Conservation (phyloP, 2,329 filamentous ascomycete genomes). For the Cadophora malorum region DNA sequence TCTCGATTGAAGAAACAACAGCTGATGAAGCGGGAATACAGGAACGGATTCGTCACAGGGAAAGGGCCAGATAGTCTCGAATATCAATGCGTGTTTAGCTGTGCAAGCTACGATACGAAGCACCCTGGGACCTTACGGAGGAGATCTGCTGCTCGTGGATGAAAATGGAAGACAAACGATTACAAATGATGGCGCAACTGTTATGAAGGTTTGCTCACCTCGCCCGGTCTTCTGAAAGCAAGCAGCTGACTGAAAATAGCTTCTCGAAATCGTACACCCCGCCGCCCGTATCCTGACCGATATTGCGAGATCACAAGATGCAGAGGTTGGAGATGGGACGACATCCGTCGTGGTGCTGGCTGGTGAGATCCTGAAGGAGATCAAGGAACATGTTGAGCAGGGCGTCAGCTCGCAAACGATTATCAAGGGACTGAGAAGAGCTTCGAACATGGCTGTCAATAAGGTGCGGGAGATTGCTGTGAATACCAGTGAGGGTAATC, state of each 20-base stretch:
- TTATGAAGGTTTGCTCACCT: slow-evolving; percentile 80
- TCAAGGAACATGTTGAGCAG: slow-evolving; percentile 95
- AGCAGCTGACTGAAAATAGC: slow-evolving; percentile 55
- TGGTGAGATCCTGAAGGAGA: slow-evolving; percentile 96
- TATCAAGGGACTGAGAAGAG: slow-evolving; percentile 91
- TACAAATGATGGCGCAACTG: slow-evolving; percentile 97
- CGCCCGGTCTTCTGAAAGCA: slow-evolving; percentile 6
- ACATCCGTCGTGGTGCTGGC: slow-evolving; percentile 97
- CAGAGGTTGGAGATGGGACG: slow-evolving; percentile 97
- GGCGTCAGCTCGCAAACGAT: slow-evolving; percentile 97
- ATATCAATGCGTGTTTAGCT: slow-evolving; percentile 97
- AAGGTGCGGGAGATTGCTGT: slow-evolving; percentile 98
- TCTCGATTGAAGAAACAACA: not conserved
- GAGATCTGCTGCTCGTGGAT: slow-evolving; percentile 94
- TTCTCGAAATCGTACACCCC: slow-evolving; percentile 97
- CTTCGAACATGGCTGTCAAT: slow-evolving; percentile 90
- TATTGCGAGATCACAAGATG: slow-evolving; percentile 98
- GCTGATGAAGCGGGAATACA: slow-evolving; percentile 49
- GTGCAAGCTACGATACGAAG: slow-evolving; percentile 96
- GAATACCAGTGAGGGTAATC: slow-evolving; percentile 80
- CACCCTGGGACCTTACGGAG: slow-evolving; percentile 94
- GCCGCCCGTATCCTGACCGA: slow-evolving; percentile 97
- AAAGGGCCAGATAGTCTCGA: slow-evolving; percentile 94
- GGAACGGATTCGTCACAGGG: slow-evolving; percentile 98
- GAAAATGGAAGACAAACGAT: slow-evolving; percentile 96